These are phyloP conservation scores for Avena atlantica DNA, from an alignment of 176 grass and related monocot species.

Conservation along the genomic window DNA sequence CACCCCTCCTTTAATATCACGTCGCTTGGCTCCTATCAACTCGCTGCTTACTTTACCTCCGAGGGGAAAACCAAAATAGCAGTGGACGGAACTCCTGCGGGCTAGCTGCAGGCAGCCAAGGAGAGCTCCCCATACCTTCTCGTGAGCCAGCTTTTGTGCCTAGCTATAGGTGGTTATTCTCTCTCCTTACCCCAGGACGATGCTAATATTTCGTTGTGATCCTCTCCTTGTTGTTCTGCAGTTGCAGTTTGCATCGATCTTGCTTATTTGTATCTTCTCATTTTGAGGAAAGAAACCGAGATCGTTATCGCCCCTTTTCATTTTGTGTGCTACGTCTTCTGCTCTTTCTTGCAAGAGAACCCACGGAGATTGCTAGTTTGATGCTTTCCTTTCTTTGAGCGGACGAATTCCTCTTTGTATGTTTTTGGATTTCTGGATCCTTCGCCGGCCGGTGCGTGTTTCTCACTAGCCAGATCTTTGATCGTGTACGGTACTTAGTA, in stretches of 20 bases:
- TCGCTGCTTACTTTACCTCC: constrained; percentile 31
- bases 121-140: not conserved
- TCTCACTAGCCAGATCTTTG: constrained; percentile 37
- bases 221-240: constrained; percentile 17
- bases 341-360: too few species aligned
- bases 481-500: constrained; percentile 23
- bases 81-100: constrained; percentile 23
- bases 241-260: constrained; percentile 3
- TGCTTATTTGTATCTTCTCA: constrained; percentile 40
- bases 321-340: constrained; percentile 14
- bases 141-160: not conserved
- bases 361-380: too few species aligned
- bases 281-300: constrained; percentile 43
- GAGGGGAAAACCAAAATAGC: not conserved
- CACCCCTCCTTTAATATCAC: constrained; percentile 26
- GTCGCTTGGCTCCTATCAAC: constrained; percentile 40
- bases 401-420: not conserved
- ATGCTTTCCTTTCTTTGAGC: not conserved
- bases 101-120: not conserved
- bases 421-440: constrained; percentile 20
- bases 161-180: constrained; percentile 48
- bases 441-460: constrained; percentile 23
- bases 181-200: constrained; percentile 26
- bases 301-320: not conserved
- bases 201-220: constrained; percentile 39